phyloP scores from a whole-genome alignment of 2,329 filamentous ascomycete species.

The Drechslerella coelobrocha region DNA sequence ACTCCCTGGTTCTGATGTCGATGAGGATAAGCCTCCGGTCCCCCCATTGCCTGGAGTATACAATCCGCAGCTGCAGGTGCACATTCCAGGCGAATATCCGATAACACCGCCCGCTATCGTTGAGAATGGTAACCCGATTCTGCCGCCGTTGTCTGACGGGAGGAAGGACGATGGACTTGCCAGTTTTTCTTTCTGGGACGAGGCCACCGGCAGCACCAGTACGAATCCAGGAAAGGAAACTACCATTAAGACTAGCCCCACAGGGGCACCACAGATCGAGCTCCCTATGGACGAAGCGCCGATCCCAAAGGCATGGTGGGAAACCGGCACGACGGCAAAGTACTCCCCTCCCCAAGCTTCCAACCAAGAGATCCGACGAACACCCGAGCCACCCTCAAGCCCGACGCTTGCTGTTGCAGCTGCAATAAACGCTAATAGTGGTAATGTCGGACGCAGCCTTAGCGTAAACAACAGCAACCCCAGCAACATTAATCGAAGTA shows the following conservation, averaged over 20 bases:
- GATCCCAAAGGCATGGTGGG: constrained; percentile 47
- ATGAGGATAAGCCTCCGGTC: constrained; percentile 32
- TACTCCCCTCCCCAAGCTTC: constrained; percentile 30
- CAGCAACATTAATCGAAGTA: constrained; percentile 11
- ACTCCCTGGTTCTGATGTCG: constrained; percentile 23
- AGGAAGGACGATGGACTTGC: constrained; percentile 37
- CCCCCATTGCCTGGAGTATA: constrained; percentile 39
- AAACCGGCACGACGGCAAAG: constrained; percentile 17
- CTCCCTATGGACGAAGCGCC: constrained; percentile 4
- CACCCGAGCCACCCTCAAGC: constrained; percentile 34
- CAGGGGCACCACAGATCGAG: constrained; percentile 43
- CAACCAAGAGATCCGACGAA: constrained; percentile 19
- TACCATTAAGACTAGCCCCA: constrained; percentile 30
- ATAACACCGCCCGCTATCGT: constrained; percentile 16
- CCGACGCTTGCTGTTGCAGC: constrained; percentile 22
- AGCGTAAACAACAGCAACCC: constrained; percentile 30
- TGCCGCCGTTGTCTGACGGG: neutral
- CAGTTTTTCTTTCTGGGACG: constrained; percentile 45
- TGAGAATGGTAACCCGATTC: constrained; percentile 23
- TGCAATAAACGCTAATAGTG: neutral
- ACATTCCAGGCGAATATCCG: constrained; percentile 49
- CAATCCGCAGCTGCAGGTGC: constrained; percentile 26
- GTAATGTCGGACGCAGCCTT: constrained; percentile 16
- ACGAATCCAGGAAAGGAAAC: constrained; percentile 2
- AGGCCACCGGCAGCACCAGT: constrained; percentile 3